These are phyloP conservation scores for Gracilariopsis chorda DNA, from an alignment of 23 red algal species.

Conservation along the genomic window DNA sequence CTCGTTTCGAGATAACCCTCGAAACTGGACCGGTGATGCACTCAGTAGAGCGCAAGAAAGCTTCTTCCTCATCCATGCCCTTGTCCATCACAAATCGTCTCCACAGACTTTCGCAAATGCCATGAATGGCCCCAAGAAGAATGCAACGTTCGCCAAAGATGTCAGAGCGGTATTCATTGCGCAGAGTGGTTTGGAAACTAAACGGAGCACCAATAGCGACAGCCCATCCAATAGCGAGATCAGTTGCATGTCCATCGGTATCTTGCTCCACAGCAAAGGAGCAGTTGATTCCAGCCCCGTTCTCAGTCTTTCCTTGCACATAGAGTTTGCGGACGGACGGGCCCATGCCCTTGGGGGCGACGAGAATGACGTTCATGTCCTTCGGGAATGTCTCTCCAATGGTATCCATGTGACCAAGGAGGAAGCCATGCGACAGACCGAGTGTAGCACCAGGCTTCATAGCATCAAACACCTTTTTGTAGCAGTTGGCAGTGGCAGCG, in stretches of 20 bases:
- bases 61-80: conserved; percentile 75
- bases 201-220: conserved; percentile 86
- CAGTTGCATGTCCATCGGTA: conserved; percentile 71
- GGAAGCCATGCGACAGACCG: conserved; percentile 94
- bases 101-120: conserved; percentile 88
- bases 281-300: conserved; percentile 97
- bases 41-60: conserved; percentile 82
- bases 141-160: conserved; percentile 99
- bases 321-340: conserved; percentile 95
- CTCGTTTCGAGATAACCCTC: conserved; percentile 77
- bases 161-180: conserved; percentile 97
- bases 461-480: conserved; percentile 79
- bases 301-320: conserved; percentile 89
- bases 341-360: conserved; percentile 99
- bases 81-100: conserved; percentile 64
- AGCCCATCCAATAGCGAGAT: conserved; percentile 96
- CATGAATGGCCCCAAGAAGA: conserved; percentile 92
- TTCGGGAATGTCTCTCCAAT: conserved; percentile 82
- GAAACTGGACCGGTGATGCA: conserved; percentile 91
- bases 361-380: conserved; percentile 93
- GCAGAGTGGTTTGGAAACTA: conserved; percentile 87
- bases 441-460: conserved; percentile 97
- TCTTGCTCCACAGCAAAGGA: conserved; percentile 98
- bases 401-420: conserved; percentile 94
- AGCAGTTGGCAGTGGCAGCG: conserved; percentile 81